Evolutionary conservation across 1,139 yeast genomes (phyloP).

Genomic region (Geotrichum histeridarum): DNA sequence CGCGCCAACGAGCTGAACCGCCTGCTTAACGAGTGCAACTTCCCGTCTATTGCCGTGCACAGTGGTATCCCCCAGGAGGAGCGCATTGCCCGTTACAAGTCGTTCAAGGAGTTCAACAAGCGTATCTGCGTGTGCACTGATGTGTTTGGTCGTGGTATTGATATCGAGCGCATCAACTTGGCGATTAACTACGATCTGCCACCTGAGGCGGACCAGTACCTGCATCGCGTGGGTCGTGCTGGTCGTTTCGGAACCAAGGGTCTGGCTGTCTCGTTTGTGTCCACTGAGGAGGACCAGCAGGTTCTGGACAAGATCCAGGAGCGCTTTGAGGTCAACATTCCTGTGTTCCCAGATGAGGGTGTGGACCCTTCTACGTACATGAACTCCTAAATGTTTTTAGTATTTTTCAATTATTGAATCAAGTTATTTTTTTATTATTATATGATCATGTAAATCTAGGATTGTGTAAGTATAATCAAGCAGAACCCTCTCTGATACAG

Average conservation of each 20-base stretch:
- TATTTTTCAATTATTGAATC: no score
- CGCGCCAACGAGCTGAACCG: constrained; percentile 91
- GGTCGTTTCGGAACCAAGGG: constrained; percentile 99
- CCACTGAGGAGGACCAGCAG: constrained; percentile 81
- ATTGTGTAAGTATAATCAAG: no score
- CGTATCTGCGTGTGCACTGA: constrained; percentile 98
- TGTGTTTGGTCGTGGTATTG: constrained; percentile 98
- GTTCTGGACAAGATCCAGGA: constrained; percentile 90
- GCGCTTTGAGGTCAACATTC: constrained; percentile 91
- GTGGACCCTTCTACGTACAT: constrained; percentile 96
- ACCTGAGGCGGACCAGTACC: constrained; percentile 90
- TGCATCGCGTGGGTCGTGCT: constrained; percentile 99
- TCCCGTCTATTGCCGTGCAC: constrained; percentile 97
- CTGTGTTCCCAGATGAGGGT: constrained; percentile 96
- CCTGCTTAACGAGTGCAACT: constrained; percentile 84
- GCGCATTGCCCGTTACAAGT: constrained; percentile 93
- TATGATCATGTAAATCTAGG: no score
- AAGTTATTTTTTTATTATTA: no score
- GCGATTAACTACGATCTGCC: constrained; percentile 90
- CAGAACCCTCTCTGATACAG: neutral
- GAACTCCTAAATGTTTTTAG: constrained; percentile 62
- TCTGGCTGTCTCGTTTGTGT: constrained; percentile 85
- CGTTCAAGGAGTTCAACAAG: constrained; percentile 95
- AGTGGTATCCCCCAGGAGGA: constrained; percentile 95
- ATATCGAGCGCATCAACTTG: constrained; percentile 95